phyloP scores from a whole-genome alignment of 2,329 filamentous ascomycete genomes.

The Colletotrichum nymphaeae region DNA sequence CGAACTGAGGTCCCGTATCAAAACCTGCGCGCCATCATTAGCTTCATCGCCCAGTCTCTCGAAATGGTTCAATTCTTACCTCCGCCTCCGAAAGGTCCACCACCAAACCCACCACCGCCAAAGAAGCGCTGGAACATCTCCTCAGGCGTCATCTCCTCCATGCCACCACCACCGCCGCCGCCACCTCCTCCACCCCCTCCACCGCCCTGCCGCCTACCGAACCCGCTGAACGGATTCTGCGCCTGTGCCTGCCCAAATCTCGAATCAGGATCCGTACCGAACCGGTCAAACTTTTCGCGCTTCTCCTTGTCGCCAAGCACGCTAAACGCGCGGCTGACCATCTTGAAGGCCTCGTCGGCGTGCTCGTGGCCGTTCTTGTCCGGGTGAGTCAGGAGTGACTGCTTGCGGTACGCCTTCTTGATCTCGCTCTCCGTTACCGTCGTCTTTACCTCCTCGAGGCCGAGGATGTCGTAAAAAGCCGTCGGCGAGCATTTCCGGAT shows the following conservation, averaged over 20 bases:
- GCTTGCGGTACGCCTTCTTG: slow-evolving; percentile 97
- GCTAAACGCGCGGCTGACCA: slow-evolving; percentile 94
- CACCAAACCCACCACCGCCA: slow-evolving; percentile 76
- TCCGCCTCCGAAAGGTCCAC: slow-evolving; percentile 59
- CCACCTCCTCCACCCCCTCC: slow-evolving; percentile 55
- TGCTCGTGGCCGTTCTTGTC: slow-evolving; percentile 98
- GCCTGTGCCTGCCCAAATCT: slow-evolving; percentile 77
- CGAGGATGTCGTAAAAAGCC: slow-evolving; percentile 95
- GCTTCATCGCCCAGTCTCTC: not conserved
- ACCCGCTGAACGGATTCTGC: slow-evolving; percentile 73
- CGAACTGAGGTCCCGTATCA: slow-evolving; percentile 86
- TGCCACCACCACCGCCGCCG: slow-evolving; percentile 75
- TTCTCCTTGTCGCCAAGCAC: slow-evolving; percentile 94
- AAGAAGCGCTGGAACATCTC: slow-evolving; percentile 99
- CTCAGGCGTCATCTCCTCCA: slow-evolving; percentile 94
- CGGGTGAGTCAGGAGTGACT: slow-evolving; percentile 93
- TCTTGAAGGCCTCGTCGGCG: slow-evolving; percentile 98
- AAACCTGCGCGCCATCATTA: slow-evolving; percentile 59
- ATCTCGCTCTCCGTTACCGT: slow-evolving; percentile 85
- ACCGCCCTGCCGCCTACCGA: slow-evolving; percentile 58
- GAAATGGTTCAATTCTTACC: slow-evolving; percentile 42
- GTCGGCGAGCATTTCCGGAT: slow-evolving; percentile 87
- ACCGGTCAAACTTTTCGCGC: slow-evolving; percentile 87
- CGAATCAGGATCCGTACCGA: slow-evolving; percentile 91
- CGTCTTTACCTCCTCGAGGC: slow-evolving; percentile 71